Evolutionary conservation across 345 rosid species (phyloP).

Genomic region (Chamaenerion angustifolium): DNA sequence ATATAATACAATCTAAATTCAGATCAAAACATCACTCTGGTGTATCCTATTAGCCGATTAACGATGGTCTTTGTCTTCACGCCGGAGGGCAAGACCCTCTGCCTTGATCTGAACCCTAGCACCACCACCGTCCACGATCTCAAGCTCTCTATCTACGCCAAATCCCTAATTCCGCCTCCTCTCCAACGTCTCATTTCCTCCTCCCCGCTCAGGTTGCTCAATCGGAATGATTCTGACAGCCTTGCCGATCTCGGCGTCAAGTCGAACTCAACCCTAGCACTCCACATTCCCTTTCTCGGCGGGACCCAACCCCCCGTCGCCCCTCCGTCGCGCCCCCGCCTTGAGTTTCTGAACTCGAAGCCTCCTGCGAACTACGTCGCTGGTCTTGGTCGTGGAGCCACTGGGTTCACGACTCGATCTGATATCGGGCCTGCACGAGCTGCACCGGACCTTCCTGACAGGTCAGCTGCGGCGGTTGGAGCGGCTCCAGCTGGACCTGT

Average conservation of each 20-base stretch:
- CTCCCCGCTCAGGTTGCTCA: not conserved
- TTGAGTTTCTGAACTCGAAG: conserved; percentile 72
- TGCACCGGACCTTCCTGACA: conserved; percentile 81
- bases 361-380: conserved; percentile 85
- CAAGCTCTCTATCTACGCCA: conserved; percentile 28
- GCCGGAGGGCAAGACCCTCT: conserved; percentile 35
- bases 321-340: conserved; percentile 57
- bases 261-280: conserved; percentile 33
- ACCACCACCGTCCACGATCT: conserved; percentile 40
- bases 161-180: conserved; percentile 26
- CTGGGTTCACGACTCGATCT: conserved; percentile 91
- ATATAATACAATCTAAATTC: too few relatives aligned
- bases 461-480: conserved; percentile 47
- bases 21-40: too few relatives aligned
- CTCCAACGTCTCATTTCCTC: conserved; percentile 26
- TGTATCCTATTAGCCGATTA: too few relatives aligned
- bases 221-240: conserved; percentile 14
- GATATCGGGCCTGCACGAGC: conserved; percentile 96
- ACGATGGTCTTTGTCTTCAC: conserved; percentile 47
- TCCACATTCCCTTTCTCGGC: conserved; percentile 43
- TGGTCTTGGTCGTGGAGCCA: conserved; percentile 95
- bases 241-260: conserved; percentile 40
- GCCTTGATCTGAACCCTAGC: conserved; percentile 33
- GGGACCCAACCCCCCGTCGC: conserved; percentile 24
- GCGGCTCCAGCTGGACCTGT: conserved; percentile 29